phyloP scores from a whole-genome alignment of 257 asterid genomes.

The Osmanthus fragrans region DNA sequence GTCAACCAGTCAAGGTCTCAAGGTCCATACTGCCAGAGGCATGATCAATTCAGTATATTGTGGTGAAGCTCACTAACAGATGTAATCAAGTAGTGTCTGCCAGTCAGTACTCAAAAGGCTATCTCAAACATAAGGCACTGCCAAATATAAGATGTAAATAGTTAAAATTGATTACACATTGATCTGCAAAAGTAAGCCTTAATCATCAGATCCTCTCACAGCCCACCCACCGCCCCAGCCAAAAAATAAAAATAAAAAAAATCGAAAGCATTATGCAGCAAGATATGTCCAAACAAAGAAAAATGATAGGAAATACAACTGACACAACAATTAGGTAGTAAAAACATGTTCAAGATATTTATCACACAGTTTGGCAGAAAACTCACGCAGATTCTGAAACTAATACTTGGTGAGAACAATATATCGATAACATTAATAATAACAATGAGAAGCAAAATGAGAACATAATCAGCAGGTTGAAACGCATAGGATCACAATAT shows the following conservation, averaged over 20 bases:
- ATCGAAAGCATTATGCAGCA: not conserved
- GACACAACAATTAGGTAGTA: conserved; percentile 3
- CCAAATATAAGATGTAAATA: not conserved
- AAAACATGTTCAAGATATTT: not conserved
- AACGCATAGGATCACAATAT: not conserved
- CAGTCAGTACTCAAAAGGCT: conserved; percentile 2
- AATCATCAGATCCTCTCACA: not conserved
- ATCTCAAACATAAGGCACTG: not conserved
- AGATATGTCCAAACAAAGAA: not conserved
- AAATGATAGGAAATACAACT: not conserved
- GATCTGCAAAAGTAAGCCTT: not conserved
- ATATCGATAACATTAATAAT: not conserved
- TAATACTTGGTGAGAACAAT: not conserved
- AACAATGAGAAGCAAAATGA: too few species aligned
- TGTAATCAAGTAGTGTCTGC: not conserved
- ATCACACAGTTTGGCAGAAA: not conserved
- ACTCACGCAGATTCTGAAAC: not conserved
- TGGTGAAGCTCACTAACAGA: not conserved
- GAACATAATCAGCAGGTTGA: not conserved
- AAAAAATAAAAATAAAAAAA: not conserved
- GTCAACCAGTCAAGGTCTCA: not conserved
- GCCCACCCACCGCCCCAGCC: not conserved
- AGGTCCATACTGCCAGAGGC: not conserved
- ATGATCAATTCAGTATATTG: not conserved
- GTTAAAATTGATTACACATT: not conserved